Conservation (phyloP, 2,329 filamentous ascomycete species). For the Bipolaris cookei region DNA sequence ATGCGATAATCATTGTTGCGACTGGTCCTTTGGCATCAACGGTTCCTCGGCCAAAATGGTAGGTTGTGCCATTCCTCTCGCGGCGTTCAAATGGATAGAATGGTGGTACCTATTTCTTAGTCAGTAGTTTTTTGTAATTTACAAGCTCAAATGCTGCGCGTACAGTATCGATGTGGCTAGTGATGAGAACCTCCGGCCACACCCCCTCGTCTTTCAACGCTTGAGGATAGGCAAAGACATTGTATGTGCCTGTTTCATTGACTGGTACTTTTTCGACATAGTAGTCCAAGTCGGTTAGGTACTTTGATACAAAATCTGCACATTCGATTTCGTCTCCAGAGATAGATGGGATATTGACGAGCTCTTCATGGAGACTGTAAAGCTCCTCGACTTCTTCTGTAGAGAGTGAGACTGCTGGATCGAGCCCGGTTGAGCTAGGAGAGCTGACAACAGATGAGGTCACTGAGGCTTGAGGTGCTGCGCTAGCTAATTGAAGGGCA, state of each 20-base stretch:
- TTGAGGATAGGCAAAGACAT: constrained; percentile 70
- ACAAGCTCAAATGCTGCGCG: neutral
- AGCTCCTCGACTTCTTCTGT: constrained; percentile 30
- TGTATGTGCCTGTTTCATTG: constrained; percentile 63
- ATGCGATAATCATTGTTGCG: constrained; percentile 73
- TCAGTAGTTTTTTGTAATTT: neutral
- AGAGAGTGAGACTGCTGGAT: constrained; percentile 10
- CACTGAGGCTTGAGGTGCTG: constrained; percentile 15
- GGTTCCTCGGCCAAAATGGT: constrained; percentile 68
- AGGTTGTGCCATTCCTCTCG: constrained; percentile 58
- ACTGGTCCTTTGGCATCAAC: constrained; percentile 65
- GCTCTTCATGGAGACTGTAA: constrained; percentile 29
- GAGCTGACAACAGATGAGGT: constrained; percentile 10
- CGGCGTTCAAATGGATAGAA: constrained; percentile 68
- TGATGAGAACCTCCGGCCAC: constrained; percentile 66
- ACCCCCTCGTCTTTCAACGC: constrained; percentile 43
- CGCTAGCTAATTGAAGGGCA: neutral
- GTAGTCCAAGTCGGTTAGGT: constrained; percentile 62
- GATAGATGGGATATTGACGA: constrained; percentile 38
- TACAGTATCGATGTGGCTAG: constrained; percentile 78
- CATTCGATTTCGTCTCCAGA: constrained; percentile 68
- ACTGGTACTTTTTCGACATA: constrained; percentile 56
- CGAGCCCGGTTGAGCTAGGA: constrained; percentile 3
- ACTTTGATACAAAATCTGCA: constrained; percentile 69
- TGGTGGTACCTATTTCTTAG: constrained; percentile 54